A percentile compares a stretch with the other conserved stretches of the same genome.
Conservation (phyloP, 352 stramenopile genomes). For the Phytopythium cucurbitacearum region DNA sequence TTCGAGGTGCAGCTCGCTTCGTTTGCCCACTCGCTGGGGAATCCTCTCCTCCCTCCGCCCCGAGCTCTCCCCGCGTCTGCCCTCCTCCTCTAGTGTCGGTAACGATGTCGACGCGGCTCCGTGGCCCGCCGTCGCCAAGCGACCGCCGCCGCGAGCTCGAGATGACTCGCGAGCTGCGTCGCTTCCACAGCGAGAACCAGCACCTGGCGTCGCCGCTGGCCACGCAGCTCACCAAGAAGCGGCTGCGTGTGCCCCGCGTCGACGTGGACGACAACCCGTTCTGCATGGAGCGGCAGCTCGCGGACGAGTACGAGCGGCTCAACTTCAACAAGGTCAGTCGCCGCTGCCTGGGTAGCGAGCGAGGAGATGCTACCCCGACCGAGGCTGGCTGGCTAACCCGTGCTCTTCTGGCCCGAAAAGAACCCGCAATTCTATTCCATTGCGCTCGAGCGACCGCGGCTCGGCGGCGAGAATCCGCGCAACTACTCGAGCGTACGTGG, state of each 20-base stretch:
- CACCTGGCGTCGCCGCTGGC: conserved; percentile 26
- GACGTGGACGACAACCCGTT: conserved; percentile 69
- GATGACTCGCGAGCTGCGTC: conserved; percentile 70
- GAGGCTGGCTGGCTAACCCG: conserved; percentile 9
- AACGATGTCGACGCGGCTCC: conserved; percentile 9
- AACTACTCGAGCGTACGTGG: conserved; percentile 70
- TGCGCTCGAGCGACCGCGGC: conserved; percentile 38
- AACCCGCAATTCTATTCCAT: conserved; percentile 72
- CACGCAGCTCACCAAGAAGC: conserved; percentile 61
- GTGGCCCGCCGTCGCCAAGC: conserved; percentile 7
- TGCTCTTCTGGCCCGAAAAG: conserved; percentile 21
- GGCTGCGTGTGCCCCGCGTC: conserved; percentile 47
- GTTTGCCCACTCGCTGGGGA: no score
- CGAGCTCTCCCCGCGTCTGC: no score
- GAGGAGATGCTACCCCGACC: not conserved
- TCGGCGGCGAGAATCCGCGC: conserved; percentile 48
- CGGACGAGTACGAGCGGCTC: conserved; percentile 64
- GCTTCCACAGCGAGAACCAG: conserved; percentile 52
- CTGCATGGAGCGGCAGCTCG: conserved; percentile 63
- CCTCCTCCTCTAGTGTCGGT: conserved; percentile 5
- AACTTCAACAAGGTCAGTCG: conserved; percentile 74
- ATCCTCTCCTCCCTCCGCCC: no score
- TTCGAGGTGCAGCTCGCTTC: no score
- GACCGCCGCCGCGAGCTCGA: conserved; percentile 42
- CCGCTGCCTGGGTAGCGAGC: not conserved